Conservation (phyloP, 306 rosid genomes). For the Vigna hirtella region DNA sequence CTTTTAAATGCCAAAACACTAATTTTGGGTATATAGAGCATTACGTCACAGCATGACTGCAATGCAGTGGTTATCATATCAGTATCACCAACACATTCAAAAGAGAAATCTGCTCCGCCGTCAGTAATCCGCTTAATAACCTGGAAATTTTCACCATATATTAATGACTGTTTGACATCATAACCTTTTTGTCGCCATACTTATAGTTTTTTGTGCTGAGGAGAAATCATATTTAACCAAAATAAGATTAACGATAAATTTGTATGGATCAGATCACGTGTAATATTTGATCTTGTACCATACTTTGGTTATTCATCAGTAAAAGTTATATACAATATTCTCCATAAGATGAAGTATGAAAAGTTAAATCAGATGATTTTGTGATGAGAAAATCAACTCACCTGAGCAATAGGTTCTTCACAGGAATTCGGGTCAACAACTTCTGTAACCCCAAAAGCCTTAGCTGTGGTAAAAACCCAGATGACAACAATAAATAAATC, state of each 20-base stretch:
- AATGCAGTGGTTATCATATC: slow-evolving; percentile 87
- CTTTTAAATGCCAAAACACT: slow-evolving; percentile 13
- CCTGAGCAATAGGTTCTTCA: slow-evolving; percentile 79
- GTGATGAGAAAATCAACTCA: slow-evolving; percentile 43
- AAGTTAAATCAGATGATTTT: slow-evolving; percentile 12
- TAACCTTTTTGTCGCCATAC: background rate
- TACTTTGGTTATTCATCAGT: slow-evolving; percentile 21
- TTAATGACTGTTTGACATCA: slow-evolving; percentile 16
- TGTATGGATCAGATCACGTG: slow-evolving; percentile 16
- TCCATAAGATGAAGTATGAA: slow-evolving; percentile 16
- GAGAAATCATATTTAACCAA: slow-evolving; percentile 22
- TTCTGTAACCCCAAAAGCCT: slow-evolving; percentile 84
- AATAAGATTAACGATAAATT: slow-evolving; percentile 1
- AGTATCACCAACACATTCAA: slow-evolving; percentile 93
- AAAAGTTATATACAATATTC: background rate
- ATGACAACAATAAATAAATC: slow-evolving; percentile 41
- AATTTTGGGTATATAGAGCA: slow-evolving; percentile 33
- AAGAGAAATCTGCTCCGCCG: slow-evolving; percentile 97
- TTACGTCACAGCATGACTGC: slow-evolving; percentile 95
- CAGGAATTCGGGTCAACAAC: slow-evolving; percentile 70
- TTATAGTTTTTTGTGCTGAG: slow-evolving; percentile 1
- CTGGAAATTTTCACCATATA: slow-evolving; percentile 55
- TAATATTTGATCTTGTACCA: slow-evolving; percentile 21
- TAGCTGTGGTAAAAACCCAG: slow-evolving; percentile 62
- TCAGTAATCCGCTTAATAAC: slow-evolving; percentile 75